Base-by-base conservation (phyloP, 371 early-diverging fungal genomes). In the Conidiobolus coronatus region DNA sequence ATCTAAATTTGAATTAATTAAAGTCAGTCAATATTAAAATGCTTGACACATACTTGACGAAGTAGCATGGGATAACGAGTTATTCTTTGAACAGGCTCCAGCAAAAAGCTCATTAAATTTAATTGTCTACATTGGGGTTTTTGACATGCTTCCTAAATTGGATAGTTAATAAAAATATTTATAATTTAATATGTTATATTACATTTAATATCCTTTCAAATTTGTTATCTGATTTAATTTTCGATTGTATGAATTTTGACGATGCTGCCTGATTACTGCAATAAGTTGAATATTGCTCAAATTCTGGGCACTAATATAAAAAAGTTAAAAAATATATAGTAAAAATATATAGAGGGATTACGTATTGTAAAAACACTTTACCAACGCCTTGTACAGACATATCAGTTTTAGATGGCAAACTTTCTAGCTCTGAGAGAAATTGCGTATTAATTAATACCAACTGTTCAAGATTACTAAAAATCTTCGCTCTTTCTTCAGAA, bases 1-100 rank as follows among this genome's bases (percentile, higher is more conserved):
- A 93, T 77, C 62, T 76, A 56, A 13, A 17, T 21, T 36, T 40
- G 17, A 21, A 42, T 24, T 37, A 36, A 17, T 11, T 14, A 14
- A 24, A 33, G 8, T 13, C 11, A 19, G 11, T 15, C 15, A 44
- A 41, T 6, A 23, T 19, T 15, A 40, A 15, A 29, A 7, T 2
- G 36, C 1, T n/a, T 2, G 21, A 46, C 1, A 29, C 36, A 18
- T 65, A 68, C 75, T 61, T 88, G 80, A 41, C 79, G 75, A 38
- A 93, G 63, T 5, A 95, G 62, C 24, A 95, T 67, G 2, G 92
- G 80, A 59, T 91, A 91, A 58, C 90, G 65, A 29, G 88, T 90
- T 24, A 95, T 79, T 36, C 96, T 73, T 57, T 95, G 94, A 61
- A 92, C 76, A 5, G 96, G 96, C 35, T 83, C 69, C 24, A 95